Evolutionary conservation across 2,329 filamentous ascomycete genomes (phyloP), one percentile per base, ranked within the genome.

Genomic region (Ophiostoma piceae): DNA sequence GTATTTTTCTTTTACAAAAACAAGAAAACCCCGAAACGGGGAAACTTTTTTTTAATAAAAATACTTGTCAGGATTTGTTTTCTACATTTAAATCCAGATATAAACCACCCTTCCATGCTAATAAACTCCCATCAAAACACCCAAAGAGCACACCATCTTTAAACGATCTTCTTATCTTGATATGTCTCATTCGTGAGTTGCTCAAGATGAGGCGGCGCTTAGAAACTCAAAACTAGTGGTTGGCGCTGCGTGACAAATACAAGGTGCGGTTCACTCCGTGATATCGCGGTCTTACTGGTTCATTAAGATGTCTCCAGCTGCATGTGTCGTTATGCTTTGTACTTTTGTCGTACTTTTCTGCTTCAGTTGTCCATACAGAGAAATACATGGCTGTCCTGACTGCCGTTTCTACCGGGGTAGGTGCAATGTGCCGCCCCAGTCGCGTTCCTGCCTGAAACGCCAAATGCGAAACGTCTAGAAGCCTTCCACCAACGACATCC

Each of bases 391-490:
- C 47, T n/a, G 47, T 19, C 35, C 35, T 35, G 19, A 67, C 47
- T 70, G 66, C 69, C 69, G 47, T 65, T 64, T 64, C 57, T 70
- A 51, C 65, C 54, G 60, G 68, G 65, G 22, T 51, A 43, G 39
- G 54, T 29, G n/a, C 68, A 26, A 66, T 65, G 37, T 60, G 9
- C 51, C 66, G 66, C 22, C 9, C 22, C 12, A 16, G 57, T 62
- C 3, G 26, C 57, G 57, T 26, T 57, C 51, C 51, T 22, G 51
- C 51, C 70, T 70, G 70, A 70, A 68, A 70, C 68, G 67, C 68
- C 43, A 66, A 68, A 71, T 62, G 69, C 37, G 43, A 68, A 66
- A 37, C 69, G 41, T 70, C 57, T 60, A 67, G 6, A 64, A 62
- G 69, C 54, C 29, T 62, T 29, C 51, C 39, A 70, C 68, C 70